A percentile compares a stretch with the other conserved stretches of the same genome.
These are phyloP conservation scores for Saccharomycopsis microspora DNA, from an alignment of 805 yeast genomes.

Conservation along the genomic window DNA sequence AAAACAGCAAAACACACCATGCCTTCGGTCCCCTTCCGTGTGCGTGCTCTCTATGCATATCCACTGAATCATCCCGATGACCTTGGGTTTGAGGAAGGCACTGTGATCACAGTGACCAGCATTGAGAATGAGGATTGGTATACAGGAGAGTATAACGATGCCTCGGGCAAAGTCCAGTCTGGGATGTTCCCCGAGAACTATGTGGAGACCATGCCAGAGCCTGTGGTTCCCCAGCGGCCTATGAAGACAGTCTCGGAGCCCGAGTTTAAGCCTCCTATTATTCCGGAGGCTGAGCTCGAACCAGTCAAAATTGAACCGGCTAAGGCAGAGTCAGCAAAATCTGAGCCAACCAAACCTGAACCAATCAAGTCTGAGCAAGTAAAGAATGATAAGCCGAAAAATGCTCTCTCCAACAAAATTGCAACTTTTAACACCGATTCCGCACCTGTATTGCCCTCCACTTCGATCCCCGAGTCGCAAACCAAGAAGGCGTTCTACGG, in stretches of 20 bases:
- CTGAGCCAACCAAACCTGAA: not conserved
- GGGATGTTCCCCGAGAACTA: slow-evolving; percentile 89
- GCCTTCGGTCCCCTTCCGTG: slow-evolving; percentile 45
- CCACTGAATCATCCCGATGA: slow-evolving; percentile 73
- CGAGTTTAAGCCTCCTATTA: not conserved
- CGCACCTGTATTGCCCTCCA: slow-evolving; percentile 30
- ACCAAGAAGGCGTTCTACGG: slow-evolving; percentile 45
- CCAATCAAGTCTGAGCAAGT: slow-evolving; percentile 2
- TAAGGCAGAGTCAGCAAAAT: not conserved
- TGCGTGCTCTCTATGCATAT: slow-evolving; percentile 58
- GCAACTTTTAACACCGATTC: slow-evolving; percentile 37
- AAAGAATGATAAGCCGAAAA: slow-evolving; percentile 5
- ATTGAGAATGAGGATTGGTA: slow-evolving; percentile 92
- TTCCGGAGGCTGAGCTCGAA: not conserved
- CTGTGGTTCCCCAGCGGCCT: slow-evolving; percentile 1
- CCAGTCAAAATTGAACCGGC: slow-evolving; percentile 1
- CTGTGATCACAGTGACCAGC: slow-evolving; percentile 60
- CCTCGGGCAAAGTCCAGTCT: slow-evolving; percentile 29
- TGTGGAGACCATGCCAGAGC: slow-evolving; percentile 33
- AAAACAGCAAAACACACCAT: not conserved
- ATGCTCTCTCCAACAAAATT: slow-evolving; percentile 33
- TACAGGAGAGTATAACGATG: slow-evolving; percentile 46
- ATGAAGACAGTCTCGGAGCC: not conserved
- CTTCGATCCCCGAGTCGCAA: slow-evolving; percentile 32
- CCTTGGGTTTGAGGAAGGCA: slow-evolving; percentile 56